Percentiles rank a stretch among this genome's conserved stretches.
Evolutionary conservation across 805 yeast species (phyloP).

Genomic region (Starmerella etchellsii): DNA sequence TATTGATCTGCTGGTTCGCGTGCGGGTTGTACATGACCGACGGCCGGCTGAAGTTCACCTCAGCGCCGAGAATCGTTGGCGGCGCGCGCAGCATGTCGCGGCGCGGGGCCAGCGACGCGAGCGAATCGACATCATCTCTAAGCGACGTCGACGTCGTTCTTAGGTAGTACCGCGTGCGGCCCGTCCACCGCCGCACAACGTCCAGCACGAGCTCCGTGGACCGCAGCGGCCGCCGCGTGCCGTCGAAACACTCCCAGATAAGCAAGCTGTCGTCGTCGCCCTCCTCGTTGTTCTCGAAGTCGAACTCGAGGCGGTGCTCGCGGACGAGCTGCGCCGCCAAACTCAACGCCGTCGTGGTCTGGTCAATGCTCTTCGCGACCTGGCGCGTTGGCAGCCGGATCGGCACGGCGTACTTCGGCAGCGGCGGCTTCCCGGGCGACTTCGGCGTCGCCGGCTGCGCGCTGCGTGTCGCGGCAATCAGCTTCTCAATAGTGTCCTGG

Average conservation of each 20-base stretch:
- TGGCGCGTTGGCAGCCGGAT: slow-evolving; percentile 22
- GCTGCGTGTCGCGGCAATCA: slow-evolving; percentile 6
- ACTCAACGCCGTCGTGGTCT: slow-evolving; percentile 10
- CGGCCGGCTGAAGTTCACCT: slow-evolving; percentile 16
- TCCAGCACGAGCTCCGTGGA: slow-evolving; percentile 17
- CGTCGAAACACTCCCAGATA: slow-evolving; percentile 24
- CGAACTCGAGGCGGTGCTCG: slow-evolving; percentile 25
- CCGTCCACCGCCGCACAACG: slow-evolving; percentile 18
- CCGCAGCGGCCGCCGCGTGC: slow-evolving; percentile 23
- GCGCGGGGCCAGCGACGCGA: slow-evolving; percentile 26
- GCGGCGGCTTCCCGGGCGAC: background rate
- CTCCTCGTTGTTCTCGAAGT: slow-evolving; percentile 13
- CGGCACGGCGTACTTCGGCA: slow-evolving; percentile 3
- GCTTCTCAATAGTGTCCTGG: slow-evolving; percentile 6
- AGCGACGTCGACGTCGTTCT: slow-evolving; percentile 18
- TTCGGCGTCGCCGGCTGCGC: background rate
- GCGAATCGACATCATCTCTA: slow-evolving; percentile 21
- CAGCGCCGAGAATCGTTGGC: slow-evolving; percentile 15
- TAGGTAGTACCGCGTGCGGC: slow-evolving; percentile 10
- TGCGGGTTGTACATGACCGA: slow-evolving; percentile 16
- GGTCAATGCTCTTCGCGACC: slow-evolving; percentile 15
- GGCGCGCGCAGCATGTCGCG: slow-evolving; percentile 23
- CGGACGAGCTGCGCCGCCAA: slow-evolving; percentile 18
- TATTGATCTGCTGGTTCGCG: background rate
- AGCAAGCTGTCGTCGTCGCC: slow-evolving; percentile 19